A percentile compares a stretch with the other conserved stretches of the same genome.
phyloP scores from a whole-genome alignment of 1,284 basidiomycete genomes.

The Cutaneotrichosporon daszewskae region DNA sequence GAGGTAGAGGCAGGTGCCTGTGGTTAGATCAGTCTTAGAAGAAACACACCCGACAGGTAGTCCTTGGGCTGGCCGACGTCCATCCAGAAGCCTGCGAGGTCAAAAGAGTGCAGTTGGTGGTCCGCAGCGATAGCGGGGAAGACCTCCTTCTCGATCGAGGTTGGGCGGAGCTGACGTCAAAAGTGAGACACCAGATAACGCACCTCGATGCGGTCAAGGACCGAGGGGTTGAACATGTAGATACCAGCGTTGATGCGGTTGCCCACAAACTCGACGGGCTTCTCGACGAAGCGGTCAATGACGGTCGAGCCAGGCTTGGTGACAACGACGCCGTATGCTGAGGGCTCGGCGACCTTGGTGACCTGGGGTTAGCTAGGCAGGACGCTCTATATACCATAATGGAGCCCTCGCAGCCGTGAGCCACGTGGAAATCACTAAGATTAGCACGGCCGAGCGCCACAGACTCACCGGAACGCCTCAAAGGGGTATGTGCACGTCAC shows the following conservation, averaged over 20 bases:
- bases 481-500: slow-evolving; percentile 55
- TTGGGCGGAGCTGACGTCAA: slow-evolving; percentile 48
- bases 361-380: slow-evolving; percentile 27
- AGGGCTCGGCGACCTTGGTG: slow-evolving; percentile 55
- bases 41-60: slow-evolving; percentile 43
- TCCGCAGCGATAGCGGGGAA: slow-evolving; percentile 53
- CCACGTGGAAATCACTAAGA: slow-evolving; percentile 52
- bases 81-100: slow-evolving; percentile 55
- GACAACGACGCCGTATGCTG: slow-evolving; percentile 54
- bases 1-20: slow-evolving; percentile 53
- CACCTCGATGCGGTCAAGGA: slow-evolving; percentile 53
- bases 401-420: slow-evolving; percentile 53
- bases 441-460: not conserved
- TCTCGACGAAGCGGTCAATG: slow-evolving; percentile 56
- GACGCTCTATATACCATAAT: slow-evolving; percentile 52
- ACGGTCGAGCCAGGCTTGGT: slow-evolving; percentile 50
- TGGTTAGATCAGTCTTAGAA: slow-evolving; percentile 1
- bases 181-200: slow-evolving; percentile 8
- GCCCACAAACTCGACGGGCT: slow-evolving; percentile 54
- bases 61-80: slow-evolving; percentile 55
- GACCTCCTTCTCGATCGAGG: slow-evolving; percentile 54
- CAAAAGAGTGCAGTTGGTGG: slow-evolving; percentile 52
- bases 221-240: slow-evolving; percentile 55
- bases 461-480: slow-evolving; percentile 49
- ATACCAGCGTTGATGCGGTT: slow-evolving; percentile 56